phyloP scores from a whole-genome alignment of 2,329 filamentous ascomycete genomes.

The Fusarium keratoplasticum region DNA sequence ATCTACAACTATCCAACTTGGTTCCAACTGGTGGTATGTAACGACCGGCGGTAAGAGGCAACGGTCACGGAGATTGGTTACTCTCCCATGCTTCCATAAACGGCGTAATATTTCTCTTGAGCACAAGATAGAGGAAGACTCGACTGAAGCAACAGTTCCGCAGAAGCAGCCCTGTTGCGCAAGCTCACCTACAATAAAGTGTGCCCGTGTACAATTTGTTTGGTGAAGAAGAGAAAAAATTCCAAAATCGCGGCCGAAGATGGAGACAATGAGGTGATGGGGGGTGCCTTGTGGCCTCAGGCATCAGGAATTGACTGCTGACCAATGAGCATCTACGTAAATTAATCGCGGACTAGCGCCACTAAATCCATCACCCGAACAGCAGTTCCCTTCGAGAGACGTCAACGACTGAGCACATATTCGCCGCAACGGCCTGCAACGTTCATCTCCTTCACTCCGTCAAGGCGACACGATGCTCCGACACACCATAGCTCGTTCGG shows the following conservation, averaged over 20 bases:
- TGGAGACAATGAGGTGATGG: conserved; percentile 28
- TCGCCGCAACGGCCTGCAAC: conserved; percentile 52
- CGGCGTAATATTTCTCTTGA: conserved; percentile 72
- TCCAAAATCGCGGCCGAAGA: conserved; percentile 33
- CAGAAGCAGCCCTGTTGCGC: conserved; percentile 56
- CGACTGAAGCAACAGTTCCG: conserved; percentile 61
- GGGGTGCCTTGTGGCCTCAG: conserved; percentile 49
- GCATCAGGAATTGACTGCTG: conserved; percentile 42
- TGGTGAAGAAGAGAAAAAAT: conserved; percentile 55
- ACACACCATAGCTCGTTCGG: conserved; percentile 75
- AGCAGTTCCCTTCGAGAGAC: conserved; percentile 53
- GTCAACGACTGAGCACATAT: conserved; percentile 56
- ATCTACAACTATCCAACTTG: conserved; percentile 24
- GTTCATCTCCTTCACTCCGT: conserved; percentile 57
- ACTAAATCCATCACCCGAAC: conserved; percentile 53
- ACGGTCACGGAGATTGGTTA: conserved; percentile 67
- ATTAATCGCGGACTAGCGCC: conserved; percentile 58
- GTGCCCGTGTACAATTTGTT: conserved; percentile 74
- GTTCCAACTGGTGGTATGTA: conserved; percentile 59
- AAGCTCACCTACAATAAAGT: conserved; percentile 80
- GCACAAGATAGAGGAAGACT: conserved; percentile 81
- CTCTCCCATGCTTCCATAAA: conserved; percentile 79
- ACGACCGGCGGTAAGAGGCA: conserved; percentile 81
- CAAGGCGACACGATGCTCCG: conserved; percentile 76
- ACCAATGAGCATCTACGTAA: conserved; percentile 59